Conservation (phyloP, 2,329 filamentous ascomycete genomes). For the Teratosphaeria gauchensis region DNA sequence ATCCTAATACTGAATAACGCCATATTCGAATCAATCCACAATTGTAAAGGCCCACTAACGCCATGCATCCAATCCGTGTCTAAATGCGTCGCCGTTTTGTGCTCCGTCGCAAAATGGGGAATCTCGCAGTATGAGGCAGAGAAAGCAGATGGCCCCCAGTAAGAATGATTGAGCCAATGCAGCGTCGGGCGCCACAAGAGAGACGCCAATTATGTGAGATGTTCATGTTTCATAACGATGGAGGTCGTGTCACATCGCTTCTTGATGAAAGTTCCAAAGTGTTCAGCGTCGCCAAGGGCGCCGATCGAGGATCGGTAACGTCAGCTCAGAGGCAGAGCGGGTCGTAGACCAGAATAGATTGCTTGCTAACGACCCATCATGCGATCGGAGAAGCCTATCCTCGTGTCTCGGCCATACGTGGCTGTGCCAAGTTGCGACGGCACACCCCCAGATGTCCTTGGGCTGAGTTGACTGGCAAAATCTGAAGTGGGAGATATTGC, state of each 20-base stretch:
- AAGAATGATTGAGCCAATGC: neutral
- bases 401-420: slow-evolving; percentile 14
- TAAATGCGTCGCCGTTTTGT: neutral
- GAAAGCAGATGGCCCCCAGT: neutral
- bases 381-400: slow-evolving; percentile 9
- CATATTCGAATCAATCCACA: neutral
- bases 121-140: neutral
- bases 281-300: neutral
- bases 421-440: slow-evolving; percentile 18
- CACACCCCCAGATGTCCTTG: slow-evolving; percentile 19
- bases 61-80: neutral
- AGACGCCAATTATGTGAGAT: neutral
- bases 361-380: slow-evolving; percentile 4
- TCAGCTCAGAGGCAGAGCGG: neutral
- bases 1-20: neutral
- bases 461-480: slow-evolving; percentile 14
- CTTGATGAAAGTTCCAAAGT: neutral
- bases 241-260: neutral
- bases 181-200: neutral
- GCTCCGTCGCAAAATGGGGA: slow-evolving; percentile 1
- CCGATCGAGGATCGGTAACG: neutral
- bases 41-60: neutral
- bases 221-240: neutral
- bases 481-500: slow-evolving; percentile 7
- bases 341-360: neutral